These are phyloP conservation scores for Aspergillus awamori DNA, from an alignment of 2,329 filamentous ascomycete genomes.

Conservation along the genomic window DNA sequence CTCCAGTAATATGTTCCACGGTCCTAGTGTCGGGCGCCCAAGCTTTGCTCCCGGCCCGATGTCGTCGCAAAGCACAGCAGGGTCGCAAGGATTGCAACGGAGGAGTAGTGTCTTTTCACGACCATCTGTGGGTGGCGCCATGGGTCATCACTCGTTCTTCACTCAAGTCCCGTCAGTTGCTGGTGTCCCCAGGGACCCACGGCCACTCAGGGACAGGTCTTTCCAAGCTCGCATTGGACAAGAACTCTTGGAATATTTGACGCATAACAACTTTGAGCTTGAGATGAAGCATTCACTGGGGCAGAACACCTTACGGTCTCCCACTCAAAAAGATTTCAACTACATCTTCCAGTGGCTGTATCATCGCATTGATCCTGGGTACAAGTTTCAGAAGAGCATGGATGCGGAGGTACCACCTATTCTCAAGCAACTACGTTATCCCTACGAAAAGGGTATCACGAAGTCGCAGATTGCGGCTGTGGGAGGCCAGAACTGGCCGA, in stretches of 20 bases:
- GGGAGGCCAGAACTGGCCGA: conserved; percentile 95
- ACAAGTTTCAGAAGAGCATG: conserved; percentile 90
- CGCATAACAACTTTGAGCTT: conserved; percentile 93
- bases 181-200: conserved; percentile 81
- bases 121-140: conserved; percentile 68
- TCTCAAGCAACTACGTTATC: conserved; percentile 90
- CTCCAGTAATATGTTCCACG: conserved; percentile 66
- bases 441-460: conserved; percentile 91
- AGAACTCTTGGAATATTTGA: conserved; percentile 88
- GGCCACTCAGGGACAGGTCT: conserved; percentile 77
- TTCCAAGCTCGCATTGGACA: conserved; percentile 83
- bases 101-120: conserved; percentile 83
- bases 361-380: conserved; percentile 89
- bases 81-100: conserved; percentile 56
- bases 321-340: conserved; percentile 98
- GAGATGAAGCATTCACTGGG: conserved; percentile 96
- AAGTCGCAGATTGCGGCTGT: conserved; percentile 95
- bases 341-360: conserved; percentile 98
- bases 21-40: conserved; percentile 66
- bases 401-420: conserved; percentile 93
- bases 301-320: conserved; percentile 86
- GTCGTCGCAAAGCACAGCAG: conserved; percentile 57
- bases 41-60: conserved; percentile 66
- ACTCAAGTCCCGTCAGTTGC: conserved; percentile 80
- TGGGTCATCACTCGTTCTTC: conserved; percentile 89